Evolutionary conservation across 2,329 filamentous ascomycete species (phyloP).

Genomic region (Penicillium verrucosum): DNA sequence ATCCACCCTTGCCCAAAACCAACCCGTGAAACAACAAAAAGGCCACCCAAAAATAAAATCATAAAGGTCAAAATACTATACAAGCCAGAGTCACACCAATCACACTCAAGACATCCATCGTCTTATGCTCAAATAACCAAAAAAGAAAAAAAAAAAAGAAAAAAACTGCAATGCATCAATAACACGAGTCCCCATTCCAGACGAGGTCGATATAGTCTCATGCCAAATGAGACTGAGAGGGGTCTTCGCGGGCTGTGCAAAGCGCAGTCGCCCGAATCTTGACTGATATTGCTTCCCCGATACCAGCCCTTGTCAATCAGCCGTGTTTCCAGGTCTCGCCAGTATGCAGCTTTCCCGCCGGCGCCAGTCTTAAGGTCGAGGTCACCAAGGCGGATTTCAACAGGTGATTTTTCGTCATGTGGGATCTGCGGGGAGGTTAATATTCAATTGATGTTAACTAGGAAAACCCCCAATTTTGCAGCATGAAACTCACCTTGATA

Average conservation of each 20-base stretch:
- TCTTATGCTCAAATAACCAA: background rate
- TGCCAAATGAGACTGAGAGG: background rate
- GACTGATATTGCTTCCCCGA: slow-evolving; percentile 36
- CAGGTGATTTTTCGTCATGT: slow-evolving; percentile 27
- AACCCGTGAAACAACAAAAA: background rate
- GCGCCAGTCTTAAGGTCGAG: slow-evolving; percentile 70
- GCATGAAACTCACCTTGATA: slow-evolving; percentile 51
- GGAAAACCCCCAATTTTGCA: background rate
- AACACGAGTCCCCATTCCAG: background rate
- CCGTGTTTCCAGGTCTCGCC: slow-evolving; percentile 61
- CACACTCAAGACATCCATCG: background rate
- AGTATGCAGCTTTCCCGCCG: slow-evolving; percentile 64
- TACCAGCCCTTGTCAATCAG: slow-evolving; percentile 71
- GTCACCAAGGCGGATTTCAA: slow-evolving; percentile 63
- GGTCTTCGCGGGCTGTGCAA: slow-evolving; percentile 21
- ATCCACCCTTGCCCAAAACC: background rate
- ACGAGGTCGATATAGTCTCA: background rate
- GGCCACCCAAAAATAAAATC: background rate
- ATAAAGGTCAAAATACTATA: background rate
- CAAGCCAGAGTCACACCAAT: background rate
- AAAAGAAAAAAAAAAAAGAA: background rate
- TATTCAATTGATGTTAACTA: background rate
- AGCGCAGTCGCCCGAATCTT: slow-evolving; percentile 32
- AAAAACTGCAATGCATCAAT: background rate
- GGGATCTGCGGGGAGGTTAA: slow-evolving; percentile 30